A percentile compares a stretch with the other conserved stretches of the same genome.
phyloP scores from a whole-genome alignment of 768 basidiomycete species.

The Leucosporidium scottii region DNA sequence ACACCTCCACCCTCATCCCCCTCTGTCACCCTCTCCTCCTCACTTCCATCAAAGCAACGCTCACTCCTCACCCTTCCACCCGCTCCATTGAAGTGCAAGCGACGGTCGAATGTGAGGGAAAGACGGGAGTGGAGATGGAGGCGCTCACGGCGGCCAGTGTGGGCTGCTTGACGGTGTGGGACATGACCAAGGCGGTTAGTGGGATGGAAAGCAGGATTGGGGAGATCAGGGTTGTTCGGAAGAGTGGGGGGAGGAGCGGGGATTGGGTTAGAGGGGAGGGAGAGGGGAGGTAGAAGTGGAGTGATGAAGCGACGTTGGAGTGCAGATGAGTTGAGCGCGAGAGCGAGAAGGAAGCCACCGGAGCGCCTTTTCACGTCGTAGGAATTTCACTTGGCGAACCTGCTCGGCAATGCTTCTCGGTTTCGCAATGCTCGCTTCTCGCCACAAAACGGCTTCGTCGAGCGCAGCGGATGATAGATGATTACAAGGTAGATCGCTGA shows the following conservation, averaged over 20 bases:
- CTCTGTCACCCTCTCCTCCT: constrained; percentile 78
- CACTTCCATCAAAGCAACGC: constrained; percentile 59
- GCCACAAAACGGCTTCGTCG: too few relatives aligned
- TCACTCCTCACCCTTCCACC: constrained; percentile 45
- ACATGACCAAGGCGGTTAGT: constrained; percentile 83
- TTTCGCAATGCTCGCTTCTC: too few relatives aligned
- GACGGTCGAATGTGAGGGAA: constrained; percentile 66
- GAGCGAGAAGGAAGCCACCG: too few relatives aligned
- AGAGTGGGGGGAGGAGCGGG: constrained; percentile 68
- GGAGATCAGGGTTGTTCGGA: constrained; percentile 56
- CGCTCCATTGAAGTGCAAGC: constrained; percentile 45
- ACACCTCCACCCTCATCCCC: constrained; percentile 73
- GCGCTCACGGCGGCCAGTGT: constrained; percentile 76
- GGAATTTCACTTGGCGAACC: too few relatives aligned
- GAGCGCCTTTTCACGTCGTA: too few relatives aligned
- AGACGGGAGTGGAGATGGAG: constrained; percentile 90
- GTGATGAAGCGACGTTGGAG: too few relatives aligned
- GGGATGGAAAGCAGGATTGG: constrained; percentile 79
- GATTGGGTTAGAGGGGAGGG: constrained; percentile 49
- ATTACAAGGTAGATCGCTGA: too few relatives aligned
- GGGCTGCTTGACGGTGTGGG: constrained; percentile 76
- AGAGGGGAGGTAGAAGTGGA: too few relatives aligned
- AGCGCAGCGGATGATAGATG: too few relatives aligned
- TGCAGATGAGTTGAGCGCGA: too few relatives aligned
- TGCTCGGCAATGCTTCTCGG: too few relatives aligned